Percentiles rank a stretch among this genome's conserved stretches.
These are phyloP conservation scores for Rhizoclosmatium sp. DNA, from an alignment of 192 early-diverging fungal genomes.

Conservation along the genomic window DNA sequence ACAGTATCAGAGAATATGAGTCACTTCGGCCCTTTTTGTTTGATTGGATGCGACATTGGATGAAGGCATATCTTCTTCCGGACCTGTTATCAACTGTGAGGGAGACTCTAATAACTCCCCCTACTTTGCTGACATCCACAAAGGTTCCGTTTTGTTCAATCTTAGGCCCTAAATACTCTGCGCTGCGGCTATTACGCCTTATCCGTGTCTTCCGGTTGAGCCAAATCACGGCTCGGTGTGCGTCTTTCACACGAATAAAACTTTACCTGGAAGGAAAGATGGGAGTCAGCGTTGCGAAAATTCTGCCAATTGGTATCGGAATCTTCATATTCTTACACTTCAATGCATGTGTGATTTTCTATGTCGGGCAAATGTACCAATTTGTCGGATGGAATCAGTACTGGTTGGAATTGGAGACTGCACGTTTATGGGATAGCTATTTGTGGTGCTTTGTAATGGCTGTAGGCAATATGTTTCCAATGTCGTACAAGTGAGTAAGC, in stretches of 20 bases:
- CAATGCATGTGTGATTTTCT: conserved; percentile 36
- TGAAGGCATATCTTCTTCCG: not conserved
- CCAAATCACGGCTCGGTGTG: not conserved
- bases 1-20: conserved; percentile 12
- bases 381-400: conserved; percentile 13
- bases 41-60: conserved; percentile 11
- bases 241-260: not conserved
- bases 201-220: not conserved
- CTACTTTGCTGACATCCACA: conserved; percentile 2
- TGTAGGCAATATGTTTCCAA: conserved; percentile 44
- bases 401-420: not conserved
- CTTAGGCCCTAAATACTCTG: not conserved
- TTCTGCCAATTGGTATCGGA: not conserved
- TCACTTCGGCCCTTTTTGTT: not conserved
- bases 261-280: not conserved
- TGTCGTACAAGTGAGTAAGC: not conserved
- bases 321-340: conserved; percentile 39
- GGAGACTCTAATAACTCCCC: not conserved
- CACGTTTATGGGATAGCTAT: not conserved
- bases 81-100: conserved; percentile 21
- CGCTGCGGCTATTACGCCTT: not conserved
- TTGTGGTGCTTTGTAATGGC: conserved; percentile 19
- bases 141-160: not conserved
- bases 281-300: conserved; percentile 9
- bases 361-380: conserved; percentile 14